These are phyloP conservation scores for Stylonectria norvegica DNA, from an alignment of 2,329 filamentous ascomycete species.

Conservation along the genomic window DNA sequence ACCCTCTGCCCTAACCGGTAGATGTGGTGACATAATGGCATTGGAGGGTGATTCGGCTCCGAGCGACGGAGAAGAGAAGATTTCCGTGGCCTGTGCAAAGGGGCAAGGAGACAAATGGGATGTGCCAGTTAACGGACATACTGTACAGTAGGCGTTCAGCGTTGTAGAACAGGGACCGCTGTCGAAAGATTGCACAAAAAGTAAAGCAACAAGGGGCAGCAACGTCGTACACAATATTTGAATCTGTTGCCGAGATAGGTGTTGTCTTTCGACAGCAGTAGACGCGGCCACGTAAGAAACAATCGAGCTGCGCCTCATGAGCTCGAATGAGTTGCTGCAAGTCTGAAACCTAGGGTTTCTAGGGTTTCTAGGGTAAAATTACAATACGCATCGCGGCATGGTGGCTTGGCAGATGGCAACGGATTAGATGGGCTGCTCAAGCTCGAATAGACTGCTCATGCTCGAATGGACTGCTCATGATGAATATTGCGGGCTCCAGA, in stretches of 20 bases:
- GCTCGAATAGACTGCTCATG: no score
- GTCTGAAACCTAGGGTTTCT: no score
- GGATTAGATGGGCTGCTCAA: no score
- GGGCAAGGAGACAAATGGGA: not conserved
- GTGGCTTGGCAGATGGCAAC: no score
- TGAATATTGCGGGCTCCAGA: no score
- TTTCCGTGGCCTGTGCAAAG: not conserved
- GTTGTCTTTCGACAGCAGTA: no score
- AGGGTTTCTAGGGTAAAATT: no score
- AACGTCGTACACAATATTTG: not conserved
- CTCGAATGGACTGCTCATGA: constrained; percentile 11
- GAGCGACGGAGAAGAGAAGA: not conserved
- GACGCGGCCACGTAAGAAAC: no score
- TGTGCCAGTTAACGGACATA: no score
- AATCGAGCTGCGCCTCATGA: not conserved
- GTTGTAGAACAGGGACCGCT: no score
- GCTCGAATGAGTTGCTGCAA: not conserved
- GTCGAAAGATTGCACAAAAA: not conserved
- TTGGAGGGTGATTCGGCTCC: constrained; percentile 9
- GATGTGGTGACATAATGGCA: constrained; percentile 1
- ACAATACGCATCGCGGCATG: no score
- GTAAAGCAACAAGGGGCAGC: not conserved
- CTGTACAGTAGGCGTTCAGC: no score
- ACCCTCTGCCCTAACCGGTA: constrained; percentile 10
- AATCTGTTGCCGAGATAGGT: not conserved